phyloP scores from a whole-genome alignment of 257 asterid species.

The Solanum etuberosum region DNA sequence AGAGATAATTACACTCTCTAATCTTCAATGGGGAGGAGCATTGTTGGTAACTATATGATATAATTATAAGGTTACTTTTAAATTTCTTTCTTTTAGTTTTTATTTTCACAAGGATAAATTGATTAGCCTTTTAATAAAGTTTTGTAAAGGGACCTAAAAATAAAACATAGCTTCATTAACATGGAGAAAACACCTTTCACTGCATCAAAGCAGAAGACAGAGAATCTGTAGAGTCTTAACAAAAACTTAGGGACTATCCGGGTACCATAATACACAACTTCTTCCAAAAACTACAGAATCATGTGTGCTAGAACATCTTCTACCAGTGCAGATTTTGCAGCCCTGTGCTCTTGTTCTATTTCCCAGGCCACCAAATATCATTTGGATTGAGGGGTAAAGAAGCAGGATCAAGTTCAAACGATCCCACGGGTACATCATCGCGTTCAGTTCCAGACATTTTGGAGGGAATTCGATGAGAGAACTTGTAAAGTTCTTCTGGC shows the following conservation, averaged over 20 bases:
- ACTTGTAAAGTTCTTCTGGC: slow-evolving; percentile 28
- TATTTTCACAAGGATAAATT: too few relatives aligned
- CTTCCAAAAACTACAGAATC: not conserved
- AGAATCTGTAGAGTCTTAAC: not conserved
- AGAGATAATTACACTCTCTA: not conserved
- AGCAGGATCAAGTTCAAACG: slow-evolving; percentile 79
- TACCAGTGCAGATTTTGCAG: not conserved
- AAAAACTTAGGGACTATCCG: not conserved
- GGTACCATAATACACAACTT: not conserved
- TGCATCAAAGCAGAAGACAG: not conserved
- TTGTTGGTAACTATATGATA: too few relatives aligned
- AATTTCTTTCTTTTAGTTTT: not conserved
- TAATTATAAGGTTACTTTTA: too few relatives aligned
- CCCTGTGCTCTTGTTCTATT: not conserved
- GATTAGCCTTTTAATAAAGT: not conserved
- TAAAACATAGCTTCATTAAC: not conserved
- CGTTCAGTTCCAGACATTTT: slow-evolving; percentile 47
- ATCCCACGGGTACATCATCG: slow-evolving; percentile 55
- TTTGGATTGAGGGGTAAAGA: slow-evolving; percentile 38
- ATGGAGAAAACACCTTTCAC: not conserved
- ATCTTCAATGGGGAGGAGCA: not conserved
- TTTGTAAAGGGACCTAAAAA: not conserved
- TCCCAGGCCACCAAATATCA: slow-evolving; percentile 30
- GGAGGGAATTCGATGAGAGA: slow-evolving; percentile 54
- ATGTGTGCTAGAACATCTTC: not conserved